Base-by-base conservation (phyloP, 176 grass and related monocot genomes). In the Pharus latifolius region DNA sequence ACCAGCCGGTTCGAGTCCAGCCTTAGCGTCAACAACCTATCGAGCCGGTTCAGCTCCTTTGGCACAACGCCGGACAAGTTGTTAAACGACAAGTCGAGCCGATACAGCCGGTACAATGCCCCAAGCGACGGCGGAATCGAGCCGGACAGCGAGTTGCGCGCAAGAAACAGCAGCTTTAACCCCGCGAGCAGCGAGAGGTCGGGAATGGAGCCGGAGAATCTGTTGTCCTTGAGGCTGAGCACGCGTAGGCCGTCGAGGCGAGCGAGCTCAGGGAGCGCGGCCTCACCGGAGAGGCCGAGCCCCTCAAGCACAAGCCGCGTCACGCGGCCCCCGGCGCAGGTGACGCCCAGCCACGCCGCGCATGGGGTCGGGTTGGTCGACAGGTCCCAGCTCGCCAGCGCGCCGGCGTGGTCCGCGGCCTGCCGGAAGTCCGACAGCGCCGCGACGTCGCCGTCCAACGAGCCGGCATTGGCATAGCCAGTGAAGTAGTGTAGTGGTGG, bases 181-280 rank as follows among this genome's bases (percentile, higher is more conserved):
- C 83, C 76, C 0, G 66, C 23, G 22, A 95, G 85, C 29, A 59
- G 71, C 3, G 90, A 94, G 22, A 99, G 85, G 80, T 99, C 96
- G 3, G 96, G 96, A 57, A 99, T 52, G 3, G 10, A 13, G 42
- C 87, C 84, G 1, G 90, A 69, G 41, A 99, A 34, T 0, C 6
- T 43, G 84, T 99, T 99, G 3, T 72, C 76, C 47, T 99, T 99
- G 76, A 99, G 84, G 45, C 96, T 99, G 24, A 99, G 77, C 56
- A 99, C 87, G 60, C 87, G 87, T 41, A 99, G 87, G 23, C 76
- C 82, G 69, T 95, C 87, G 25, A 95, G 72, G 2, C 64, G 30
- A 13, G 78, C 46, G 1, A 99, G 82, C 53, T 30, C 29, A 11
- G 63, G 72, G 26, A 99, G 80, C 15, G 67, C 84, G 15, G 64